Conservation (phyloP, 306 rosid species). For the Benincasa hispida region DNA sequence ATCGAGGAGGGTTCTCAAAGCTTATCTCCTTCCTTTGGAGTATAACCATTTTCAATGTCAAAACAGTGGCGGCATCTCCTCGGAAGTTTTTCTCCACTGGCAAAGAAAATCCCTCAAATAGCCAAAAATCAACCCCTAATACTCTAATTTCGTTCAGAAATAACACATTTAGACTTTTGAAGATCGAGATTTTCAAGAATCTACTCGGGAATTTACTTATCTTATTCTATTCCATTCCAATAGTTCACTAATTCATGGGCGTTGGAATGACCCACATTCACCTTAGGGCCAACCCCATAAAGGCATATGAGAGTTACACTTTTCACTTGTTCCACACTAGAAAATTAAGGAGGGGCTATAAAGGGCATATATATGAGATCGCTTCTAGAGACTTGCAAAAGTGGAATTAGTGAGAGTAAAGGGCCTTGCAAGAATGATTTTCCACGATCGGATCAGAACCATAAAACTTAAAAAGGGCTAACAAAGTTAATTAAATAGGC, state of each 20-base stretch:
- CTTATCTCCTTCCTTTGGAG: slow-evolving; percentile 33
- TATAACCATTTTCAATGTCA: slow-evolving; percentile 29
- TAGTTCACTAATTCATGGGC: neutral
- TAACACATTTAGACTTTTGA: neutral
- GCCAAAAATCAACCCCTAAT: slow-evolving; percentile 6
- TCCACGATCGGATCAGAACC: too few species aligned
- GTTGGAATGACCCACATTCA: too few species aligned
- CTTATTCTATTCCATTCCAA: neutral
- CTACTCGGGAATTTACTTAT: neutral
- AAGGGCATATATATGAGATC: too few species aligned
- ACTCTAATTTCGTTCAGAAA: neutral
- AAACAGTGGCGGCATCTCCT: slow-evolving; percentile 29
- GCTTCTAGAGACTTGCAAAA: too few species aligned
- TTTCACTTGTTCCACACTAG: too few species aligned
- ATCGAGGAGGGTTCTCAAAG: neutral
- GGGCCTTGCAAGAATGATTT: too few species aligned
- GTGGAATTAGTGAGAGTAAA: too few species aligned
- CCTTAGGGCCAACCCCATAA: too few species aligned
- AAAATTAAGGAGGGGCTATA: too few species aligned
- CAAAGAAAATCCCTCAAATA: slow-evolving; percentile 36
- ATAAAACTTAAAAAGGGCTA: too few species aligned
- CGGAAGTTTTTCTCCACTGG: slow-evolving; percentile 35
- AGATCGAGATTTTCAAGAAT: neutral
- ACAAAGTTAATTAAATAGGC: too few species aligned
- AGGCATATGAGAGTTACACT: too few species aligned